Conservation (phyloP, 805 yeast species). For the Metschnikowia aberdeeniae region DNA sequence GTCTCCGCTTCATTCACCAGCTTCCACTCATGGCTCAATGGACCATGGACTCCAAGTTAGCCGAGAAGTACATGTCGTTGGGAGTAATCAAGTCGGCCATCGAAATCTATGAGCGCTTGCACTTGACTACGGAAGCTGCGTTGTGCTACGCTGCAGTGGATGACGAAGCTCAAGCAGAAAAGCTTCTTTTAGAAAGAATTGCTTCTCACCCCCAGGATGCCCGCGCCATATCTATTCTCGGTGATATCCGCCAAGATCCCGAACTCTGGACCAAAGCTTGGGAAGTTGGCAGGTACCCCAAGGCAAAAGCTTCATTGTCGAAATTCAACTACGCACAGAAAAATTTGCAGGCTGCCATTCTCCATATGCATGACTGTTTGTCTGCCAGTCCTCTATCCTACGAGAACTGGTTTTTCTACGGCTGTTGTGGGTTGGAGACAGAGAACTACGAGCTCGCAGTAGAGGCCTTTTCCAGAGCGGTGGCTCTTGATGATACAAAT, state of each 20-base stretch:
- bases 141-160: constrained; percentile 87
- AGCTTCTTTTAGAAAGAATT: constrained; percentile 52
- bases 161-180: constrained; percentile 61
- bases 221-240: constrained; percentile 76
- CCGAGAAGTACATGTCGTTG: constrained; percentile 79
- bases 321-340: constrained; percentile 61
- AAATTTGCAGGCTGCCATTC: constrained; percentile 51
- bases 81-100: constrained; percentile 85
- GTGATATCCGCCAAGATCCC: constrained; percentile 80
- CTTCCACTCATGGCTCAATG: constrained; percentile 79
- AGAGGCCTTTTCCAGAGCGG: constrained; percentile 89
- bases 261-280: constrained; percentile 79
- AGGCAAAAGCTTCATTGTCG: constrained; percentile 82
- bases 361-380: constrained; percentile 71
- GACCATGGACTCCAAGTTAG: constrained; percentile 76
- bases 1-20: constrained; percentile 68
- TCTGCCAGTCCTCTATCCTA: constrained; percentile 66
- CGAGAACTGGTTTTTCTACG: constrained; percentile 89
- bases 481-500: constrained; percentile 75
- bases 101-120: constrained; percentile 78
- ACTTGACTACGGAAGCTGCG: constrained; percentile 78
- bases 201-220: constrained; percentile 66
- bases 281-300: constrained; percentile 76
- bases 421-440: constrained; percentile 80
- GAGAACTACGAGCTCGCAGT: constrained; percentile 72